Evolutionary conservation across 768 basidiomycete species (phyloP), one percentile per base, ranked within the genome.

Genomic region (Kwoniella heveanensis): DNA sequence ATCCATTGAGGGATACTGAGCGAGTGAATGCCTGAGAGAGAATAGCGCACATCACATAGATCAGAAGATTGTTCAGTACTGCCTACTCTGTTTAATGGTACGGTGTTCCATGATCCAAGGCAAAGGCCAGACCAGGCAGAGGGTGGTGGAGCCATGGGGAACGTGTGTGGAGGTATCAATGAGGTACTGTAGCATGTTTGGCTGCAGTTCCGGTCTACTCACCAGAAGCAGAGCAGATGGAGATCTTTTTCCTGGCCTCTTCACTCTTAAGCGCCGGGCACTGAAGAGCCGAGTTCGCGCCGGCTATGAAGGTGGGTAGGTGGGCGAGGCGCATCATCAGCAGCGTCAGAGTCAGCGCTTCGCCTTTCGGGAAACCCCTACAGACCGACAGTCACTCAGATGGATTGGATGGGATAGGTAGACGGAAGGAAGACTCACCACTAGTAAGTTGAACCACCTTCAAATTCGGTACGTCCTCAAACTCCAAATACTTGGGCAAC

Each of bases 11-110:
- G 73, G 37, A 80, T 80, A 53, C 61, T 69, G 27, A 68, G 55
- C 13, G 66, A 69, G 60, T 80, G 79, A 47, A 79, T 78, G 25
- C 79, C 79, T 44, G 39, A 8, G n/a, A n/a, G n/a, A n/a, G n/a
- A n/a, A 9, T 10, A 44, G 71, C n/a, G 19, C 51, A 32, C 36
- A 30, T 60, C 32, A 50, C n/a, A 8, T n/a, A n/a, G n/a, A n/a
- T n/a, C n/a, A n/a, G n/a, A n/a, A n/a, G n/a, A n/a, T n/a, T n/a
- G n/a, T n/a, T n/a, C n/a, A n/a, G n/a, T n/a, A n/a, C n/a, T n/a
- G n/a, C n/a, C n/a, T n/a, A n/a, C n/a, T n/a, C n/a, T n/a, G n/a
- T n/a, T n/a, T n/a, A n/a, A n/a, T n/a, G n/a, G n/a, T n/a, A n/a
- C n/a, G n/a, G n/a, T n/a, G n/a, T n/a, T n/a, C n/a, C n/a, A n/a